Evolutionary conservation across 176 grass and related monocot species (phyloP), one percentile per base, ranked within the genome.

Genomic region (Oryza rufipogon): DNA sequence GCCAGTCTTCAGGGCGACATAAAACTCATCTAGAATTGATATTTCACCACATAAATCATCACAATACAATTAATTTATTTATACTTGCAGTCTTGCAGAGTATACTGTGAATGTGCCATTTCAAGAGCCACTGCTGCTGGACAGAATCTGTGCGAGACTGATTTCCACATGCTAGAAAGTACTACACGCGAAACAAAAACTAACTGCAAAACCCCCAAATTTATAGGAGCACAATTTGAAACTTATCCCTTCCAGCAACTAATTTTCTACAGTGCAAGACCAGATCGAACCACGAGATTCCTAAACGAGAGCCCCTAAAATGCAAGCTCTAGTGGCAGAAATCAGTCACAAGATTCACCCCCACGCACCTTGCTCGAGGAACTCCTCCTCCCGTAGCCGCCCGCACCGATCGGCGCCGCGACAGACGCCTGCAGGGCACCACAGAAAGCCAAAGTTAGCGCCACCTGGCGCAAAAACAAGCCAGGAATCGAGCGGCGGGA

Each of bases 351-450:
- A 16, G 5, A 65, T 65, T 17, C 14, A 41, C 38, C 4, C 39
- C 56, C 66, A 85, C 79, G 47, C 38, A 90, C 88, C 88, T 90
- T 82, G 60, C 68, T 44, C 73, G 67, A 71, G 3, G 68, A 64
- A 39, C 80, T 71, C 74, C 39, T 83, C 74, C 16, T 83, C 74
- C 16, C 2, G 74, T 13, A 14, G 11, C 56, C 66, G 41, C 81
- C 83, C 49, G 71, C 12, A 5, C 83, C 67, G 20, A 81, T n/a
- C 12, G 88, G 46, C 60, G 11, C 73, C 20, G 45, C 80, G n/a
- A 49, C 60, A 5, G 84, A 67, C 56, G 86, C 88, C 83, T 90
- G 52, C 60, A 79, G 15, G 12, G 20, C 25, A 82, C 66, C 75
- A 26, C 54, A 68, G 46, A 2, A 20, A 30, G 17, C 23, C 38